Conservation (phyloP, 2,329 filamentous ascomycete genomes). For the Phoma sp. region DNA sequence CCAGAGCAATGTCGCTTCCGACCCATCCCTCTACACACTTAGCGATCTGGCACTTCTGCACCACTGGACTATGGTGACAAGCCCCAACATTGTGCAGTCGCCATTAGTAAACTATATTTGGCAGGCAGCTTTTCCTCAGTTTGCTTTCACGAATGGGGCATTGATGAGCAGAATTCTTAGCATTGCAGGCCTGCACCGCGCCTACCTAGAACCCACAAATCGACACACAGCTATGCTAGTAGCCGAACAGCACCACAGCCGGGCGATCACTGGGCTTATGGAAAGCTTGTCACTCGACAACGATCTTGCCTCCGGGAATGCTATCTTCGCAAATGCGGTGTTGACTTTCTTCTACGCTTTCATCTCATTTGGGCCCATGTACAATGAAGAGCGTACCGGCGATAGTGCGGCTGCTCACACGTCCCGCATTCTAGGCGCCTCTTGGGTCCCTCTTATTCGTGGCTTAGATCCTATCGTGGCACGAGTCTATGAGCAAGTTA, state of each 20-base stretch:
- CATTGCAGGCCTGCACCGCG: conserved; percentile 20
- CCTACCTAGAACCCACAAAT: conserved; percentile 21
- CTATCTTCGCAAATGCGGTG: conserved; percentile 22
- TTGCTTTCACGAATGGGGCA: conserved; percentile 15
- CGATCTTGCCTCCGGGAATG: conserved; percentile 3
- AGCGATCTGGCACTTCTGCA: conserved; percentile 25
- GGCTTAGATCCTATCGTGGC: conserved; percentile 19
- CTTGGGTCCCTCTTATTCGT: conserved; percentile 28
- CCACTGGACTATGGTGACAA: conserved; percentile 24
- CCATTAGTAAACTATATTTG: conserved; percentile 19
- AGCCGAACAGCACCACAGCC: conserved; percentile 21
- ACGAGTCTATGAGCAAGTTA: conserved; percentile 13
- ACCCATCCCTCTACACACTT: conserved; percentile 13
- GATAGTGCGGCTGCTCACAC: conserved; percentile 1
- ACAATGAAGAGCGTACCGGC: conserved; percentile 5
- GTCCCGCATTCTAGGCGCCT: conserved; percentile 23
- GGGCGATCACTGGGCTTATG: conserved; percentile 19
- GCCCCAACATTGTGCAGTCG: conserved; percentile 18
- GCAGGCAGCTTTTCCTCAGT: conserved; percentile 18
- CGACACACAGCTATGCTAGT: conserved; percentile 9
- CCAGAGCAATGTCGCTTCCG: neutral
- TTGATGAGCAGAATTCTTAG: conserved; percentile 26
- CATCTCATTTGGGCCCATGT: conserved; percentile 24
- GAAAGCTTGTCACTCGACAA: conserved; percentile 6
- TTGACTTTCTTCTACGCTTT: conserved; percentile 21